These are phyloP conservation scores for Cladophialophora yegresii DNA, from an alignment of 2,329 filamentous ascomycete species.

Conservation along the genomic window DNA sequence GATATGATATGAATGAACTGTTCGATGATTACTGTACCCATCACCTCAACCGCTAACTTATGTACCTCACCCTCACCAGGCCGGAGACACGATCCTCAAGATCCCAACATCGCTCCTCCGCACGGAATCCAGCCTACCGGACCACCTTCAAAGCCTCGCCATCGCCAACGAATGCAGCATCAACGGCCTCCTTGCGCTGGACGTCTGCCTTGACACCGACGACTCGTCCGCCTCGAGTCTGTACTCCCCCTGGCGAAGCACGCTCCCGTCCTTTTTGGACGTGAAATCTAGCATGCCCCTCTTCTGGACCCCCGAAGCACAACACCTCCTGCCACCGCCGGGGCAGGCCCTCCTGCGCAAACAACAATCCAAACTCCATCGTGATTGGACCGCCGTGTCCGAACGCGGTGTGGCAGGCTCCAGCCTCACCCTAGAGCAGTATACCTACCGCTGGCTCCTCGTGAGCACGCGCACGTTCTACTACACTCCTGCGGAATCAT, in stretches of 20 bases:
- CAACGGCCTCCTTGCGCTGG: constrained; percentile 20
- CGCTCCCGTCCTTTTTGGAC: constrained; percentile 4
- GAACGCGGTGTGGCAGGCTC: not conserved
- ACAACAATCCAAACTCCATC: constrained; percentile 10
- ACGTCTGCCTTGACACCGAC: constrained; percentile 17
- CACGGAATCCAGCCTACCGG: constrained; percentile 5
- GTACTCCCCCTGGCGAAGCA: constrained; percentile 10
- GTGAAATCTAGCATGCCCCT: constrained; percentile 14
- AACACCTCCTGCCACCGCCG: constrained; percentile 9
- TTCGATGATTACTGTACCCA: too few species aligned
- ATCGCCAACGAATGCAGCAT: constrained; percentile 1
- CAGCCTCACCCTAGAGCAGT: constrained; percentile 1
- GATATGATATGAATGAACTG: not conserved
- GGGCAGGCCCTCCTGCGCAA: constrained; percentile 11
- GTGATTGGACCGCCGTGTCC: constrained; percentile 18
- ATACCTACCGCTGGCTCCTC: constrained; percentile 59
- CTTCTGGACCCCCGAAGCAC: constrained; percentile 7
- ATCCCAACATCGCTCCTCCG: constrained; percentile 13
- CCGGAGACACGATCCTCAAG: constrained; percentile 15
- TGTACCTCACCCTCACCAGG: not conserved
- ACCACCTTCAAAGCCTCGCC: not conserved
- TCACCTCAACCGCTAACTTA: not conserved
- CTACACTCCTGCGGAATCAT: constrained; percentile 46
- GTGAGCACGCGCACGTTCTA: constrained; percentile 64
- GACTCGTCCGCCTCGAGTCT: not conserved